A percentile compares a stretch with the other conserved stretches of the same genome.
Conservation (phyloP, 306 rosid genomes). For the Dalbergia cultrata region DNA sequence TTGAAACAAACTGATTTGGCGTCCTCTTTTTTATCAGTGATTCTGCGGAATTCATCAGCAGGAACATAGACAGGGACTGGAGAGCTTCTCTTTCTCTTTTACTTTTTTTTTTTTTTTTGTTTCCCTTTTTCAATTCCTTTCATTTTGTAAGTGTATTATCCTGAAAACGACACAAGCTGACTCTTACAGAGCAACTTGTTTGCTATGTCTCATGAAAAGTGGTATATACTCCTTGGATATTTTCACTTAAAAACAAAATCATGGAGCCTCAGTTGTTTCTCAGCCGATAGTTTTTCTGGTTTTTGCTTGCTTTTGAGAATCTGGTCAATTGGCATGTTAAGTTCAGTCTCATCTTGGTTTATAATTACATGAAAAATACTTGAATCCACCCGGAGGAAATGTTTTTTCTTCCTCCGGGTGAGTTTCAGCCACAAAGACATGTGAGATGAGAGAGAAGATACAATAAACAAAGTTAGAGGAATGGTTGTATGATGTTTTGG, state of each 20-base stretch:
- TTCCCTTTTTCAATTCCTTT: neutral
- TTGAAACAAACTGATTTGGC: neutral
- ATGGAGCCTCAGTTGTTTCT: neutral
- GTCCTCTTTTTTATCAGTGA: neutral
- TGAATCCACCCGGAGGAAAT: no score
- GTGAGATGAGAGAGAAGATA: no score
- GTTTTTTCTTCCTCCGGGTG: no score
- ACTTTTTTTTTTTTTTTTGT: neutral
- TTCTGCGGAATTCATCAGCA: neutral
- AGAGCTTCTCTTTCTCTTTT: neutral
- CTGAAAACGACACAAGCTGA: slow-evolving; percentile 28
- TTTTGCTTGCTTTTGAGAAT: neutral
- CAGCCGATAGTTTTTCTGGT: neutral
- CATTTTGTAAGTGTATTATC: neutral
- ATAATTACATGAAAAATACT: no score
- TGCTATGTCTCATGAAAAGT: slow-evolving; percentile 9
- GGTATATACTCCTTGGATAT: slow-evolving; percentile 9
- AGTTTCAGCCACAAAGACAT: no score
- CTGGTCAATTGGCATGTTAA: neutral
- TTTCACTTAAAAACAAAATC: neutral
- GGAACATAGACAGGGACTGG: neutral
- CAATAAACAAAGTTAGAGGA: no score
- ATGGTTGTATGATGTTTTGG: no score
- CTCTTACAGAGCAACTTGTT: neutral
- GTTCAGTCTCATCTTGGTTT: neutral